Evolutionary conservation across 78 protist genomes (phyloP).

Genomic region (Diacronema lutheri): DNA sequence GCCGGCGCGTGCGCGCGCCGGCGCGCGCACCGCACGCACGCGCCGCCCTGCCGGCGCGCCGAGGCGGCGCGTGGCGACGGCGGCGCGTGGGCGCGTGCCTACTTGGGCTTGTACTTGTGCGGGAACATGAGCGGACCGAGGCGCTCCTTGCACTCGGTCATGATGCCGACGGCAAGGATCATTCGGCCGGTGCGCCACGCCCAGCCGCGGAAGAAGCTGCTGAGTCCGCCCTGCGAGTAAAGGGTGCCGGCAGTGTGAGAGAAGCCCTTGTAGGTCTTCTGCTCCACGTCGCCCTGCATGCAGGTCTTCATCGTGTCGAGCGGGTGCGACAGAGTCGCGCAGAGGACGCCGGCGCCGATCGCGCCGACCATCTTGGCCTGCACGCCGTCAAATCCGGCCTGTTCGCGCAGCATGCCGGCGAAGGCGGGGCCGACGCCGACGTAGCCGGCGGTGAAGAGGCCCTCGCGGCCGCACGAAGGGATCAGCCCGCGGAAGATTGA

Average conservation of each 20-base stretch:
- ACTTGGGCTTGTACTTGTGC: background rate
- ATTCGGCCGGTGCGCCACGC: background rate
- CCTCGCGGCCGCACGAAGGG: conserved; percentile 29
- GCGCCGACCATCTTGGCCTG: conserved; percentile 20
- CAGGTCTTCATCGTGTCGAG: conserved; percentile 48
- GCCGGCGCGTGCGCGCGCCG: too few relatives aligned
- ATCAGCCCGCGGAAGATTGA: background rate
- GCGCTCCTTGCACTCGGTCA: background rate
- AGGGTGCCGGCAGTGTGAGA: background rate
- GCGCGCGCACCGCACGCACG: too few relatives aligned
- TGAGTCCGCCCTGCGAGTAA: background rate
- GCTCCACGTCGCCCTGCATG: conserved; percentile 45
- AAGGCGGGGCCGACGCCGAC: conserved; percentile 29
- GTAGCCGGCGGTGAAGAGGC: conserved; percentile 34
- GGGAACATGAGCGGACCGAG: conserved; percentile 21
- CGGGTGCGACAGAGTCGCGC: conserved; percentile 24
- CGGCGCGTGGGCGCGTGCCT: too few relatives aligned
- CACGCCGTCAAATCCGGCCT: too few relatives aligned
- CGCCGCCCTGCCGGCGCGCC: too few relatives aligned
- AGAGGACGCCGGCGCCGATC: conserved; percentile 18
- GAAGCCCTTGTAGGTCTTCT: background rate
- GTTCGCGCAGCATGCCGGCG: background rate
- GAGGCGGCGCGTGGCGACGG: too few relatives aligned
- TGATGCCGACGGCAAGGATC: conserved; percentile 5
- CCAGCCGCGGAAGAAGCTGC: background rate